Conservation (phyloP, 2,329 filamentous ascomycete species). For the Ascosphaera pollenicola region DNA sequence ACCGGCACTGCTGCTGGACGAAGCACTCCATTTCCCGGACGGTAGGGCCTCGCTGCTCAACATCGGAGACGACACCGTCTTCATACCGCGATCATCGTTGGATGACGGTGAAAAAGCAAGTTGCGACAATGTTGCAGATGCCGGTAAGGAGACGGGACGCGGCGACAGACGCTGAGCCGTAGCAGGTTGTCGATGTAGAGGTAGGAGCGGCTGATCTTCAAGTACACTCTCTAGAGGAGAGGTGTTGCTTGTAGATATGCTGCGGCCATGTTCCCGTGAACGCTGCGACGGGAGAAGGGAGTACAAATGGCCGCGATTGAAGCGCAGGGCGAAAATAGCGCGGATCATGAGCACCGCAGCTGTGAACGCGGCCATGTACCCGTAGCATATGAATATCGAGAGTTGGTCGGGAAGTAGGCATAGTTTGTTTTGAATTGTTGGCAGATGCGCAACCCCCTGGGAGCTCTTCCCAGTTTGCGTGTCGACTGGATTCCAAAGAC, state of each 20-base stretch:
- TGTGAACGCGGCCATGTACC: constrained; percentile 34
- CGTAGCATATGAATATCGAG: constrained; percentile 62
- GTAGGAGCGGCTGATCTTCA: constrained; percentile 13
- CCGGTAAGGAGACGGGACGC: too few relatives aligned
- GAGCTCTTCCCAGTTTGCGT: constrained; percentile 16
- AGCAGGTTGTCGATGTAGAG: constrained; percentile 3
- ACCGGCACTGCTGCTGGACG: too few relatives aligned
- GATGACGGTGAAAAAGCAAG: too few relatives aligned
- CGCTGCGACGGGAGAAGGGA: constrained; percentile 10
- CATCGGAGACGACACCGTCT: too few relatives aligned
- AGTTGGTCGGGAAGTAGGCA: constrained; percentile 82
- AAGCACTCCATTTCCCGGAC: too few relatives aligned
- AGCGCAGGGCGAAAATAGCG: constrained; percentile 15
- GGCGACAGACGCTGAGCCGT: too few relatives aligned
- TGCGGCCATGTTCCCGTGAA: constrained; percentile 10
- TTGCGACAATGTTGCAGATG: too few relatives aligned
- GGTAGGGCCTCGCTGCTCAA: too few relatives aligned
- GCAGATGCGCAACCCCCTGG: too few relatives aligned
- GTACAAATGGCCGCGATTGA: constrained; percentile 3
- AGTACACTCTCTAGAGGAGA: constrained; percentile 7
- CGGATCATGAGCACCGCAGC: constrained; percentile 25
- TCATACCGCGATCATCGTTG: too few relatives aligned
- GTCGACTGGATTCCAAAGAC: constrained; percentile 80
- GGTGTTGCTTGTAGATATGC: constrained; percentile 8
- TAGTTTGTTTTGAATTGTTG: constrained; percentile 67